These are phyloP conservation scores for Sporothrix dimorphospora DNA, from an alignment of 2,329 filamentous ascomycete genomes.

Conservation along the genomic window DNA sequence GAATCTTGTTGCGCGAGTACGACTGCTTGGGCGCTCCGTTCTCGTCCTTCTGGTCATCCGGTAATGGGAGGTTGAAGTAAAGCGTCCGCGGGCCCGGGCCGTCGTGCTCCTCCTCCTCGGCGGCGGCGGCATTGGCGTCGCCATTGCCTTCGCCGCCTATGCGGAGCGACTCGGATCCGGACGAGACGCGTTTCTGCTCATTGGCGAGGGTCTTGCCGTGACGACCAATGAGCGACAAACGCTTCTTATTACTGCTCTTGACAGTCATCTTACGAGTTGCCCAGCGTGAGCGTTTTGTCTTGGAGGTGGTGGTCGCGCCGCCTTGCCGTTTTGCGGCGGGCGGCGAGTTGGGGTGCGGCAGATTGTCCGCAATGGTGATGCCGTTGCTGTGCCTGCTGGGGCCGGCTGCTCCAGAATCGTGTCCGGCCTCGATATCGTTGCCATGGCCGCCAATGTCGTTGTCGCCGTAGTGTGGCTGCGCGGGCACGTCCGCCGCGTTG, in stretches of 20 bases:
- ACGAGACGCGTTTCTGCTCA: slow-evolving; percentile 69
- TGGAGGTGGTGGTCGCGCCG: slow-evolving; percentile 17
- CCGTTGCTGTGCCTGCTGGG: slow-evolving; percentile 29
- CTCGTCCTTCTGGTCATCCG: slow-evolving; percentile 74
- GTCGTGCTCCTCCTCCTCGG: slow-evolving; percentile 45
- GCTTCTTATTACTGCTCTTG: slow-evolving; percentile 75
- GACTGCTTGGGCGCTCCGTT: slow-evolving; percentile 71
- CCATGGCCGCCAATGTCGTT: too few species aligned
- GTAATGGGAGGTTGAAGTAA: slow-evolving; percentile 86
- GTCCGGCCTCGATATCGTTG: slow-evolving; percentile 1
- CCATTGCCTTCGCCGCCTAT: slow-evolving; percentile 41
- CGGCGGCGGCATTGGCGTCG: slow-evolving; percentile 43
- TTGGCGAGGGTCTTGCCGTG: slow-evolving; percentile 65
- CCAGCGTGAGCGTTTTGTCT: slow-evolving; percentile 85
- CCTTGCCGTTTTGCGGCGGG: slow-evolving; percentile 13
- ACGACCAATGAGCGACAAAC: slow-evolving; percentile 79
- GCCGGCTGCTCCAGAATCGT: neutral
- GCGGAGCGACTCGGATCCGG: slow-evolving; percentile 40
- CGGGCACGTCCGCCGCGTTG: neutral
- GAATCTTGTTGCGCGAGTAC: slow-evolving; percentile 92
- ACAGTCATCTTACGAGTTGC: slow-evolving; percentile 86
- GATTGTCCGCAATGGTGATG: slow-evolving; percentile 35
- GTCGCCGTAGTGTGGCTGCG: slow-evolving; percentile 6
- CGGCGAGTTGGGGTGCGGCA: slow-evolving; percentile 37
- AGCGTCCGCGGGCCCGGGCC: slow-evolving; percentile 59